These are phyloP conservation scores for Eucalyptus urophylla DNA, from an alignment of 345 rosid genomes.

Conservation along the genomic window DNA sequence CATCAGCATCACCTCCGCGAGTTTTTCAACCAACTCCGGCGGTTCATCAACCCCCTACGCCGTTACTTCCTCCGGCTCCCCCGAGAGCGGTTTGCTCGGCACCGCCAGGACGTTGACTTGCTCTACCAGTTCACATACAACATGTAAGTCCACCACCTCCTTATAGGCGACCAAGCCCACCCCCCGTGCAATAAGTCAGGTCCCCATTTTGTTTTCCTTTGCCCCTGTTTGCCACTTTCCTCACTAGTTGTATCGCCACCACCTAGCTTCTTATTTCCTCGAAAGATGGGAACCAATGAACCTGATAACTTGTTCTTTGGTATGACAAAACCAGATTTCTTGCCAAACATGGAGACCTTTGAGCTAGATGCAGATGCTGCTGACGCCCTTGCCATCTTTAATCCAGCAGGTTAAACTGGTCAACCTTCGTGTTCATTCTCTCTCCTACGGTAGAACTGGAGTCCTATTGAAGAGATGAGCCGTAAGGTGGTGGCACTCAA, in stretches of 20 bases:
- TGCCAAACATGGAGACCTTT: conserved; percentile 63
- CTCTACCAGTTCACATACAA: not conserved
- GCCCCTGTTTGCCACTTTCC: conserved; percentile 22
- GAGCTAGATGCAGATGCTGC: conserved; percentile 16
- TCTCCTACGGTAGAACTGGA: not conserved
- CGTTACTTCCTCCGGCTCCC: not conserved
- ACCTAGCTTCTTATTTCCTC: conserved; percentile 37
- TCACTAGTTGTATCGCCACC: conserved; percentile 17
- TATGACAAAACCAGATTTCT: conserved; percentile 79
- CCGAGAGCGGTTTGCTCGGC: not conserved
- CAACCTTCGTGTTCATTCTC: conserved; percentile 11
- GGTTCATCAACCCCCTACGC: not conserved
- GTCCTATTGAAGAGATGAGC: not conserved
- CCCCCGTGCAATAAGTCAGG: conserved; percentile 23
- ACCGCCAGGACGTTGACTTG: not conserved
- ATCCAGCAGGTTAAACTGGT: conserved; percentile 5
- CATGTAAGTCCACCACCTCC: not conserved
- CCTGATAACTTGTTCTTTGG: conserved; percentile 89
- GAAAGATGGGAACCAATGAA: conserved; percentile 58
- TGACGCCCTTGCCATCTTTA: conserved; percentile 30
- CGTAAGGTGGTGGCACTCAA: not conserved
- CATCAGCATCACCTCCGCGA: not conserved
- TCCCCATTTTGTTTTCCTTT: conserved; percentile 87
- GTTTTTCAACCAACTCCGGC: not conserved
- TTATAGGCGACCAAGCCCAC: not conserved